These are phyloP conservation scores for Dactylorhiza incarnata DNA, from an alignment of 106 monocot species.

Conservation along the genomic window DNA sequence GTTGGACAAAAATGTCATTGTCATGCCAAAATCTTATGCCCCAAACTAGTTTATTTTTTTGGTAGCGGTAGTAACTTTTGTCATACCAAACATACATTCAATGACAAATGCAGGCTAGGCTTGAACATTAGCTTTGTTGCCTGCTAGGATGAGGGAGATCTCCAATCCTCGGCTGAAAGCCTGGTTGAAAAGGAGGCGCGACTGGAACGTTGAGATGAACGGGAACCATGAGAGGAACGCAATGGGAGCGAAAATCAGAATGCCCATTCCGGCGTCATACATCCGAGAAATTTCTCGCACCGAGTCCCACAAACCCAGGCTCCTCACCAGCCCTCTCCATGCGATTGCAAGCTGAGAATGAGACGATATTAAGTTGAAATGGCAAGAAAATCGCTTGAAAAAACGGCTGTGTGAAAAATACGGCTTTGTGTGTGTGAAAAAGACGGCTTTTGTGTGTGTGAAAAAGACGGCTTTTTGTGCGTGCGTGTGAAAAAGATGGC, in stretches of 20 bases:
- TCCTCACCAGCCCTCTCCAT: conserved; percentile 55
- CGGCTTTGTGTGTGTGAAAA: no score
- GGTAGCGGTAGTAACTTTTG: no score
- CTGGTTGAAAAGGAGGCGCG: conserved; percentile 92
- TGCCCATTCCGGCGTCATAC: conserved; percentile 99
- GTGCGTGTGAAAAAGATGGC: no score
- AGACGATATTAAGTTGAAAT: not conserved
- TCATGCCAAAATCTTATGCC: no score
- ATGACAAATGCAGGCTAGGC: conserved; percentile 3
- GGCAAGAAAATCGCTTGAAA: not conserved
- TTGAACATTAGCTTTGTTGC: conserved; percentile 96
- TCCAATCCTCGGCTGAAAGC: conserved; percentile 95
- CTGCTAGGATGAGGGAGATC: conserved; percentile 91
- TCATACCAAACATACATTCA: no score
- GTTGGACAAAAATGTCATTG: no score
- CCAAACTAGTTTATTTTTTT: no score
- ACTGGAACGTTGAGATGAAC: conserved; percentile 91
- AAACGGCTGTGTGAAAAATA: not conserved
- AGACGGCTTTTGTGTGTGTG: no score
- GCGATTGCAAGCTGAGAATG: conserved; percentile 64
- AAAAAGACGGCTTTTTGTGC: no score
- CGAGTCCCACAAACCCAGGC: conserved; percentile 64
- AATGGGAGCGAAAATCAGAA: conserved; percentile 71
- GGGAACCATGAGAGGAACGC: conserved; percentile 96
- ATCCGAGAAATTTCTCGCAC: conserved; percentile 81